These are phyloP conservation scores for Fusarium beomiforme DNA, from an alignment of 2,329 filamentous ascomycete species.

Conservation along the genomic window DNA sequence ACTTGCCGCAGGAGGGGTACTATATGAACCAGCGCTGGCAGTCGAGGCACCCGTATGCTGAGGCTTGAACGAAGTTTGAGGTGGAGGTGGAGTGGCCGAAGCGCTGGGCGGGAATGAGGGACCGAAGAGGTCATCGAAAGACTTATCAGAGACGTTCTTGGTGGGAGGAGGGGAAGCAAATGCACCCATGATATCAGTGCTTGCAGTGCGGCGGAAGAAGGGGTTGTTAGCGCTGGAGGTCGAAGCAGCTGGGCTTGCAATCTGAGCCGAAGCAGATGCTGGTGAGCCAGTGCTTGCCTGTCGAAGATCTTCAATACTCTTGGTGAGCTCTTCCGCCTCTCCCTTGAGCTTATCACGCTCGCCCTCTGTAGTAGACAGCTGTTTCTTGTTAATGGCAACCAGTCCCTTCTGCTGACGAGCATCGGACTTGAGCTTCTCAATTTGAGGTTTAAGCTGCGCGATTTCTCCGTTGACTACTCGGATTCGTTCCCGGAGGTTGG, in stretches of 20 bases:
- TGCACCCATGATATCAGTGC: conserved; percentile 67
- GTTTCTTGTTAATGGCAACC: conserved; percentile 98
- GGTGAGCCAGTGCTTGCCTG: conserved; percentile 63
- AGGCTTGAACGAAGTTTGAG: conserved; percentile 55
- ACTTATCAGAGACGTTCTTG: conserved; percentile 67
- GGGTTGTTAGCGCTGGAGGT: conserved; percentile 86
- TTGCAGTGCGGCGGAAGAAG: conserved; percentile 82
- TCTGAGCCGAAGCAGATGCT: conserved; percentile 56
- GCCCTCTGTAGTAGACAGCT: conserved; percentile 86
- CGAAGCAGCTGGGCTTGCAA: conserved; percentile 76
- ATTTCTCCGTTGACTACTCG: conserved; percentile 84
- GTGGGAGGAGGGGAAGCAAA: conserved; percentile 59
- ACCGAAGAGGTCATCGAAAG: conserved; percentile 89
- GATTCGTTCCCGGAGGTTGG: conserved; percentile 86
- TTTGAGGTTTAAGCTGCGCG: conserved; percentile 83
- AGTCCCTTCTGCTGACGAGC: conserved; percentile 95
- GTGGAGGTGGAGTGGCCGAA: conserved; percentile 56
- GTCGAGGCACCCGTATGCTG: conserved; percentile 68
- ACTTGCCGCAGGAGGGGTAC: conserved; percentile 64
- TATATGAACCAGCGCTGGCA: conserved; percentile 61
- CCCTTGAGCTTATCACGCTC: conserved; percentile 88
- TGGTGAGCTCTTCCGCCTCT: conserved; percentile 77
- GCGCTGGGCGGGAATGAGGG: conserved; percentile 65
- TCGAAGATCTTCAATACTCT: conserved; percentile 68
- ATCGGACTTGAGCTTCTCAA: conserved; percentile 93